A percentile compares a stretch with the other conserved stretches of the same genome.
Evolutionary conservation across 2,329 filamentous ascomycete species (phyloP).

Genomic region (Hypoxylon sp.): DNA sequence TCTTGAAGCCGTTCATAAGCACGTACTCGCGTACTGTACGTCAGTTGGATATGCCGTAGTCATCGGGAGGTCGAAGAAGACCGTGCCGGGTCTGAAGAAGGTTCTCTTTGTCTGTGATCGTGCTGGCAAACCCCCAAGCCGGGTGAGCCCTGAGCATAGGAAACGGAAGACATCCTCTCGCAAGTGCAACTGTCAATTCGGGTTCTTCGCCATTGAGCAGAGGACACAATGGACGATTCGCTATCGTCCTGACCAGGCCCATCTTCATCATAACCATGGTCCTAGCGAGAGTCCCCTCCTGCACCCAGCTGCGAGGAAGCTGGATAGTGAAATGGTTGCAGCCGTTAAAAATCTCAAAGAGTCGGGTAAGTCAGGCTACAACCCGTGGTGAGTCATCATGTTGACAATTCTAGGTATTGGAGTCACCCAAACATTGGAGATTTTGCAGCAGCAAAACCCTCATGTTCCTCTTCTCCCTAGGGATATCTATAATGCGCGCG

Average conservation of each 20-base stretch:
- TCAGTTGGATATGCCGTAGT: conserved; percentile 78
- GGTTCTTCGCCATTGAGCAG: conserved; percentile 79
- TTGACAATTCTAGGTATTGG: conserved; percentile 68
- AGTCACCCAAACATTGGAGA: conserved; percentile 76
- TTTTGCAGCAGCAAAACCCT: conserved; percentile 74
- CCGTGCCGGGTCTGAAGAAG: conserved; percentile 76
- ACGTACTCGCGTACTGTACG: conserved; percentile 75
- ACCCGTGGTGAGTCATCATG: conserved; percentile 43
- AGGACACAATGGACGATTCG: conserved; percentile 77
- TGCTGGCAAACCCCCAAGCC: conserved; percentile 73
- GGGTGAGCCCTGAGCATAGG: conserved; percentile 74
- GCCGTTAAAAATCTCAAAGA: conserved; percentile 77
- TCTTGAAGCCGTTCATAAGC: conserved; percentile 75
- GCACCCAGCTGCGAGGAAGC: conserved; percentile 75
- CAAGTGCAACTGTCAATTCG: conserved; percentile 77
- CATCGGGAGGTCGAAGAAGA: conserved; percentile 77
- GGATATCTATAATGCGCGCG: conserved; percentile 77
- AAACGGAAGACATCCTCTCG: conserved; percentile 78
- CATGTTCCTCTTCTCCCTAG: conserved; percentile 74
- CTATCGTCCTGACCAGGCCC: conserved; percentile 71
- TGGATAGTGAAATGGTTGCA: conserved; percentile 77
- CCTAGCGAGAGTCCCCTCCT: conserved; percentile 77
- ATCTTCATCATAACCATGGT: conserved; percentile 74
- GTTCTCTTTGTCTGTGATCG: conserved; percentile 77
- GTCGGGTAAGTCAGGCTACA: conserved; percentile 66